Evolutionary conservation across 2,329 filamentous ascomycete species (phyloP), one percentile per base, ranked within the genome.

Genomic region (Dactylellina haptotyla): DNA sequence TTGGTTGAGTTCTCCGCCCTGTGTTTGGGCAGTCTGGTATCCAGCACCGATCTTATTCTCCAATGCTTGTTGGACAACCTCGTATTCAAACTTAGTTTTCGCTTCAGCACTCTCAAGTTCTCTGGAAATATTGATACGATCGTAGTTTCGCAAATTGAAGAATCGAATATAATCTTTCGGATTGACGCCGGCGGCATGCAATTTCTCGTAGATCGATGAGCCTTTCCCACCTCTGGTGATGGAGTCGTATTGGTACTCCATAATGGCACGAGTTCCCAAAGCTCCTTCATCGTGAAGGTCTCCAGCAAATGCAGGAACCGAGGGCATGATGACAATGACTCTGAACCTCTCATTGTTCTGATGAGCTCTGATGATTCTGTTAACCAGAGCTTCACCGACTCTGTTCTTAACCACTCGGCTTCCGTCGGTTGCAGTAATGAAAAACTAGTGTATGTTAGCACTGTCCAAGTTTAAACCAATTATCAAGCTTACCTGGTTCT

Each of bases 61-160:
- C 9, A 77, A 65, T 4, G 79, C 79, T 76, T 77, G 78, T n/a
- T 76, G 77, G 28, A 78, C 78, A 41, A 69, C 87, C 72, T 90
- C 87, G 78, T 92, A 93, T 3, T 82, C 82, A 1, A 93, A 87
- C 16, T 90, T 90, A 57, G 87, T 87, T 37, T 84, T 82, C 39
- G 85, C 78, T 78, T 92, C 88, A 0, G 85, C 87, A 3, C 84
- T 82, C 16, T 82, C 80, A 86, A 92, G 88, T 4, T 87, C 84
- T 1, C 81, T 81, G 14, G 88, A 88, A 18, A 84, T 86, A 81
- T 94, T 93, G 83, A 96, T 90, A 46, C 92, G 88, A 79, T 95
- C 92, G 79, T 92, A 95, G 80, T 88, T 94, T 66, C 92, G 86
- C 30, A 96, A 84, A 80, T 96, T 95, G 83, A 92, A 95, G 82